Evolutionary conservation across 768 basidiomycete genomes (phyloP).

Genomic region (Leccinum ochraceum): DNA sequence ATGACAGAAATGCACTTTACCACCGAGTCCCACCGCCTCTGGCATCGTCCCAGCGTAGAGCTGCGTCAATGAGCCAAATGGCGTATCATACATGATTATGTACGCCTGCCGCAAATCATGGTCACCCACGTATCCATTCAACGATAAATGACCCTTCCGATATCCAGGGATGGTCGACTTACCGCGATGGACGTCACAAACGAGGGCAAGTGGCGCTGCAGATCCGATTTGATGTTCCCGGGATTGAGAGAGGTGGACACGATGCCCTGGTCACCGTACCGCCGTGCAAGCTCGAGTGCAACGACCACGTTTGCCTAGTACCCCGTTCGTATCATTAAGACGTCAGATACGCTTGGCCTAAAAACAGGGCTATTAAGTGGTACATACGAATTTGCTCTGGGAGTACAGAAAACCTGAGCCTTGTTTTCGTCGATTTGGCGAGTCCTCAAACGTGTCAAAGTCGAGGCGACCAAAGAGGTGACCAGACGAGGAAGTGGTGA

Average conservation of each 20-base stretch:
- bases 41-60: constrained; percentile 46
- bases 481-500: constrained; percentile 47
- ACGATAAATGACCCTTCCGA: no score
- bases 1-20: constrained; percentile 36
- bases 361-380: background rate
- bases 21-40: constrained; percentile 39
- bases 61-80: constrained; percentile 43
- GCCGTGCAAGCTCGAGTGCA: constrained; percentile 46
- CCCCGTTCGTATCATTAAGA: background rate
- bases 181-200: constrained; percentile 15
- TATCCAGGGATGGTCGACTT: constrained; percentile 4
- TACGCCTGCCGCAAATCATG: constrained; percentile 17
- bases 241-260: constrained; percentile 49
- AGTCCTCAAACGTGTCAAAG: constrained; percentile 44
- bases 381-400: constrained; percentile 47
- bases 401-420: constrained; percentile 26
- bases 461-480: constrained; percentile 37
- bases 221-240: constrained; percentile 38
- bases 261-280: constrained; percentile 48
- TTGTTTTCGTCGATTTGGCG: constrained; percentile 28
- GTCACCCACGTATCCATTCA: background rate
- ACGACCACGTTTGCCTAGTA: constrained; percentile 46
- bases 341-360: background rate
- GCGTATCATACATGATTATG: constrained; percentile 30
- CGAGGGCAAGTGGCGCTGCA: constrained; percentile 27